Evolutionary conservation across 352 stramenopile species (phyloP).

Genomic region (Pythium phragmitis): DNA sequence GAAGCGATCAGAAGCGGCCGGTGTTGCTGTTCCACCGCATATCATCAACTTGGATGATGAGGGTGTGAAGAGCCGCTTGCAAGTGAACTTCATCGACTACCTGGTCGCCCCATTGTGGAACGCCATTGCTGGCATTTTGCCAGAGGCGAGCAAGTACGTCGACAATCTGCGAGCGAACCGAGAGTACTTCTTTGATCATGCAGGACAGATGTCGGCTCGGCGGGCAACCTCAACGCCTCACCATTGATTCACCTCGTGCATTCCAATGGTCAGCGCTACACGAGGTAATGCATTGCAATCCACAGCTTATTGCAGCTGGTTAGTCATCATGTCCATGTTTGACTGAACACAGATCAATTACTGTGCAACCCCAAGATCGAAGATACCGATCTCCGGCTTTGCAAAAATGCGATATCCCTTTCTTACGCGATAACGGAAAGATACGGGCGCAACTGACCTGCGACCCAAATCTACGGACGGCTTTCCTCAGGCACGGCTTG

Average conservation of each 20-base stretch:
- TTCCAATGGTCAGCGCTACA: background rate
- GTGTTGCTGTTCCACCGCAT: conserved; percentile 65
- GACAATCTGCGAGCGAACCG: conserved; percentile 55
- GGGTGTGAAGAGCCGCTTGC: conserved; percentile 50
- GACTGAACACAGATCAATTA: background rate
- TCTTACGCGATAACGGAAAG: background rate
- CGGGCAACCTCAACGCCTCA: conserved; percentile 30
- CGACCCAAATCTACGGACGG: background rate
- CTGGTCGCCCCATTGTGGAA: conserved; percentile 75
- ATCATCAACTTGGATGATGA: conserved; percentile 79
- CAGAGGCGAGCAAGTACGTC: conserved; percentile 43
- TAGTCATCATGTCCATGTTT: conserved; percentile 1
- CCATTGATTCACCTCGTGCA: conserved; percentile 5
- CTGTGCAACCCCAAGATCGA: background rate
- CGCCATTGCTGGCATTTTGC: conserved; percentile 55
- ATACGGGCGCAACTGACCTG: background rate
- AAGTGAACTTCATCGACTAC: conserved; percentile 89
- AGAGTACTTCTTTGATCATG: conserved; percentile 72
- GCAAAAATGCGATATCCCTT: background rate
- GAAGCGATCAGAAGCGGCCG: conserved; percentile 46
- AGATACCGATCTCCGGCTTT: background rate
- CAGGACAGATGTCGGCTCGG: conserved; percentile 43
- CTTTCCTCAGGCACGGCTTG: background rate
- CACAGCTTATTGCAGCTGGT: too few species aligned
- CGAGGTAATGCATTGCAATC: too few species aligned